phyloP scores from a whole-genome alignment of 2,329 filamentous ascomycete genomes.

The Xylaria sp. region DNA sequence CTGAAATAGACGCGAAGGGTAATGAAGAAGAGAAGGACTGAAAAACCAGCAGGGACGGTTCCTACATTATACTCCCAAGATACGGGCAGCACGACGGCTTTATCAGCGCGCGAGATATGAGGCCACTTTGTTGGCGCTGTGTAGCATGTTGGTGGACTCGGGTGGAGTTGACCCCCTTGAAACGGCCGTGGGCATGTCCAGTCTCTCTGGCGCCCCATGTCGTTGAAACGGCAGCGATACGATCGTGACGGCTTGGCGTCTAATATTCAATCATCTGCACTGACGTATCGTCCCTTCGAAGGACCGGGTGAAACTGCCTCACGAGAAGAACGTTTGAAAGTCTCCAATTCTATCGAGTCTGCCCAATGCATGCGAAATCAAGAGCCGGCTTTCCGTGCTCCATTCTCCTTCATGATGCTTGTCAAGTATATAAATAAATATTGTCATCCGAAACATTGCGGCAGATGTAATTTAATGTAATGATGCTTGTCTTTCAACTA shows the following conservation, averaged over 20 bases:
- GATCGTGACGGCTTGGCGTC: slow-evolving; percentile 27
- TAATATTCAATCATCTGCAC: not conserved
- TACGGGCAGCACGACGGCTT: slow-evolving; percentile 14
- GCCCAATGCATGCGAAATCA: not conserved
- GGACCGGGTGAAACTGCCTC: slow-evolving; percentile 15
- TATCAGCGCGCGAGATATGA: slow-evolving; percentile 26
- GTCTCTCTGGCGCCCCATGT: slow-evolving; percentile 35
- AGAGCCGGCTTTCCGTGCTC: slow-evolving; percentile 1
- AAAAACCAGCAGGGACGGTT: slow-evolving; percentile 13
- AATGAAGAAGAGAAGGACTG: slow-evolving; percentile 29
- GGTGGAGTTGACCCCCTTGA: slow-evolving; percentile 35
- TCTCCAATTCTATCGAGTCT: not conserved
- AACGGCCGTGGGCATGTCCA: slow-evolving; percentile 27
- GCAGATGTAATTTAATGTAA: not conserved
- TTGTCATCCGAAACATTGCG: not conserved
- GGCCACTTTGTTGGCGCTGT: slow-evolving; percentile 31
- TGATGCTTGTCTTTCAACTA: not conserved
- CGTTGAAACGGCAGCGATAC: slow-evolving; percentile 35
- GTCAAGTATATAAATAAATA: not conserved
- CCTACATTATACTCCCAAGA: slow-evolving; percentile 28
- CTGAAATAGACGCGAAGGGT: slow-evolving; percentile 13
- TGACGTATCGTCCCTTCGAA: slow-evolving; percentile 8
- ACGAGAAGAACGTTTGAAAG: slow-evolving; percentile 1
- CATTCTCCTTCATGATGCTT: not conserved
- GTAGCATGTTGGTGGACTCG: slow-evolving; percentile 38